Base-by-base conservation (phyloP, 2,329 filamentous ascomycete genomes). In the Cladophialophora chaetospira region DNA sequence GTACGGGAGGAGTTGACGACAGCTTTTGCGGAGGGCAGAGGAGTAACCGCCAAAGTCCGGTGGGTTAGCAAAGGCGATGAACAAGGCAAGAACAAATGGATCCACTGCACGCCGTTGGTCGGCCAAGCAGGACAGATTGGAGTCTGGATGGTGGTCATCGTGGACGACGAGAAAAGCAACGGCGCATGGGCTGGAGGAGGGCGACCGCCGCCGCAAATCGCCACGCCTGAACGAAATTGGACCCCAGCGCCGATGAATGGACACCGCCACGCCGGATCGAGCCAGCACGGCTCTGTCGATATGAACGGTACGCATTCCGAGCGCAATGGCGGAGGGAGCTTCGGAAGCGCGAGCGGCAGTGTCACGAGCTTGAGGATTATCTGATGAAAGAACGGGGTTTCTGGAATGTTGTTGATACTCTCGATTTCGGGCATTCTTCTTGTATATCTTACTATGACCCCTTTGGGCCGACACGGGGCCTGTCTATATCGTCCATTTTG, bases 101-200 rank as follows among this genome's bases (percentile, higher is more conserved):
- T 91, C 36, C 88, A 91, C 69, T 88, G 87, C 67, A 91, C 88
- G 19, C 88, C 88, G 2, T 73, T 91, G 3, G 72, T 88, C 3
- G 87, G 87, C 2, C 79, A 79, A 38, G 85, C 85, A 61, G 85
- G 86, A 1, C 76, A 81, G 3, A 83, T 91, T 0, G 88, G 88
- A 13, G 87, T 90, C 0, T 91, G 88, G 88, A 88, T 91, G 85
- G 78, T 91, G 4, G 80, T 91, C 0, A 77, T 91, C 11, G 83
- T 89, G 3, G 86, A 90, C 60, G 85, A 85, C 51, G 84, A 88
- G 19, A 61, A 60, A 42, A 26, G 28, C 26, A 47, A 17, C n/a
- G 51, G 58, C 26, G 44, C 53, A 28, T 61, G 55, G 55, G 33
- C 46, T 19, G 59, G 25, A 10, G 49, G 36, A 15, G 60, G 60